These are phyloP conservation scores for Saksenaea oblongispora DNA, from an alignment of 371 early-diverging fungal genomes.

Conservation along the genomic window DNA sequence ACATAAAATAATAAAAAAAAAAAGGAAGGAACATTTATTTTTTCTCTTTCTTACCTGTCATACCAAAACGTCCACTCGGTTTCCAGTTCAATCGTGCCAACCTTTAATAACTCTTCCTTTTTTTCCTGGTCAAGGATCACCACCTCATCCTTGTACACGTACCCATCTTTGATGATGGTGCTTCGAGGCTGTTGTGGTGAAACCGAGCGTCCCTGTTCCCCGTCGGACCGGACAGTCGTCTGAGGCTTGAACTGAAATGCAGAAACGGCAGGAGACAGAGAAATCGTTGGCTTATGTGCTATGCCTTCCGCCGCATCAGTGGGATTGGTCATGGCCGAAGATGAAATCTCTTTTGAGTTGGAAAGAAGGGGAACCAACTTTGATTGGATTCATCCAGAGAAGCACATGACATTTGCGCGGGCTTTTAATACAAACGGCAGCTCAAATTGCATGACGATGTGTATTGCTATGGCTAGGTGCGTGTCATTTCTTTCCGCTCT, in stretches of 20 bases:
- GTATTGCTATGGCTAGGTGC: too few species aligned
- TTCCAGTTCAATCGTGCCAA: conserved; percentile 46
- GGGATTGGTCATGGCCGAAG: conserved; percentile 14
- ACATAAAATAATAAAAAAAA: background rate
- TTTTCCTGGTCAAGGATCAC: conserved; percentile 28
- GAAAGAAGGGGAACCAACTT: background rate
- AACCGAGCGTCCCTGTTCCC: conserved; percentile 11
- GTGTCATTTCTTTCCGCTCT: too few species aligned
- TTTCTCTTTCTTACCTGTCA: conserved; percentile 49
- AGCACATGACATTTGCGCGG: conserved; percentile 4
- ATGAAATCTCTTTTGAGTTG: background rate
- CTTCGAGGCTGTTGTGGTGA: background rate
- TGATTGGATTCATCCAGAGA: conserved; percentile 2
- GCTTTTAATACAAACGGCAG: background rate
- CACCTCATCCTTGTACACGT: conserved; percentile 31
- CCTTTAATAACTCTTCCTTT: conserved; percentile 28
- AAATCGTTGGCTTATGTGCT: conserved; percentile 13
- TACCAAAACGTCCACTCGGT: conserved; percentile 69
- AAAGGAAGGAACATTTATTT: background rate
- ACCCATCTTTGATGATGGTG: conserved; percentile 24
- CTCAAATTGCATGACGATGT: background rate
- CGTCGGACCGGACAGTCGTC: conserved; percentile 17
- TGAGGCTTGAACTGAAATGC: conserved; percentile 34
- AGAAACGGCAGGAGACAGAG: conserved; percentile 37
- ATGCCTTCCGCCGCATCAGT: conserved; percentile 28